These are phyloP conservation scores for Lupinus albus DNA, from an alignment of 306 rosid genomes.

Conservation along the genomic window DNA sequence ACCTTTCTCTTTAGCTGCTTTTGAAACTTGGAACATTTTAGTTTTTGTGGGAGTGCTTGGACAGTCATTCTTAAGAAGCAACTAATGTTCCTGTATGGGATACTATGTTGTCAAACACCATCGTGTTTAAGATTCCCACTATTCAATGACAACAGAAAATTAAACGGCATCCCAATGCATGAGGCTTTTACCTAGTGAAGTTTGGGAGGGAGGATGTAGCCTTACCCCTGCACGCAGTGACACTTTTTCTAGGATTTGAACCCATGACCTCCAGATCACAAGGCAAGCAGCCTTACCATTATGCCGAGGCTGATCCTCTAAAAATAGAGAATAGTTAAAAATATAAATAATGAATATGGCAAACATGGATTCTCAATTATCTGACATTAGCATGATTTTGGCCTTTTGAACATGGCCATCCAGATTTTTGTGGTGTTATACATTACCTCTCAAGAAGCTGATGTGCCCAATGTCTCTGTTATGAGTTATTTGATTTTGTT, in stretches of 20 bases:
- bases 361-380: conserved; percentile 17
- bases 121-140: background rate
- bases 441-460: conserved; percentile 14
- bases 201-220: too few relatives aligned
- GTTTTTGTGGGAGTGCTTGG: background rate
- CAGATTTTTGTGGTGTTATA: conserved; percentile 20
- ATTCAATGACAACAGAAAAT: background rate
- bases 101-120: conserved; percentile 18
- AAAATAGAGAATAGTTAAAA: background rate
- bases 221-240: too few relatives aligned
- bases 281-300: too few relatives aligned
- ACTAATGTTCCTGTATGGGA: background rate
- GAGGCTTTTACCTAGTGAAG: too few relatives aligned
- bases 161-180: too few relatives aligned
- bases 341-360: conserved; percentile 1
- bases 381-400: conserved; percentile 18
- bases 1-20: conserved; percentile 19
- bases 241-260: too few relatives aligned
- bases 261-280: too few relatives aligned
- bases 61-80: conserved; percentile 15
- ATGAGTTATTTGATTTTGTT: conserved; percentile 17
- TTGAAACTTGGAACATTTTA: conserved; percentile 14
- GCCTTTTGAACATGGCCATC: conserved; percentile 11
- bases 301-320: too few relatives aligned
- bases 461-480: conserved; percentile 4